Percentiles rank a stretch among this genome's conserved stretches.
phyloP scores from a whole-genome alignment of 495 filamentous ascomycete species.

The Aspergillus affinis region DNA sequence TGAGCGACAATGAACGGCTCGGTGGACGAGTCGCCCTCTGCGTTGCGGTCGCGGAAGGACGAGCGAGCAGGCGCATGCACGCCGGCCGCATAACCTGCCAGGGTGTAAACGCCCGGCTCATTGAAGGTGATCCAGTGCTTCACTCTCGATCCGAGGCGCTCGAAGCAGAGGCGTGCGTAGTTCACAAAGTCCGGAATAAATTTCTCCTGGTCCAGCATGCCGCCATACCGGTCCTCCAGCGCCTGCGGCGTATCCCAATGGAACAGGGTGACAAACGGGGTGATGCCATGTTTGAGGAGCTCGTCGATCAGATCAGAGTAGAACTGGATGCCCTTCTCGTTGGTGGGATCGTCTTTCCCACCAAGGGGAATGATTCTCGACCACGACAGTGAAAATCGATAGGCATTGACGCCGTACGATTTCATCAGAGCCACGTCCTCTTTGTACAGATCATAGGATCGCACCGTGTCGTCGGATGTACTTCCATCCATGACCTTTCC shows the following conservation, averaged over 20 bases:
- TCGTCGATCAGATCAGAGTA: constrained; percentile 47
- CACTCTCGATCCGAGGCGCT: constrained; percentile 43
- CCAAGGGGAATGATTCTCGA: constrained; percentile 62
- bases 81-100: constrained; percentile 50
- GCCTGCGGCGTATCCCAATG: constrained; percentile 51
- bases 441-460: constrained; percentile 66
- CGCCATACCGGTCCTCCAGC: constrained; percentile 47
- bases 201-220: constrained; percentile 43
- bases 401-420: constrained; percentile 59
- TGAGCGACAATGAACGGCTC: constrained; percentile 49
- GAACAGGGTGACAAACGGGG: constrained; percentile 50
- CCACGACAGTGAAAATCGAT: constrained; percentile 74
- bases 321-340: constrained; percentile 44
- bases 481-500: constrained; percentile 68
- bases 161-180: constrained; percentile 48
- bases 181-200: constrained; percentile 46
- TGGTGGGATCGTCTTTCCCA: constrained; percentile 32
- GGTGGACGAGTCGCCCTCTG: constrained; percentile 45
- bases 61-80: constrained; percentile 47
- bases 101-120: constrained; percentile 45
- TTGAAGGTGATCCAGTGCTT: constrained; percentile 55
- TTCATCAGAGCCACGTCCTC: constrained; percentile 75
- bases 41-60: constrained; percentile 43
- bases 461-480: constrained; percentile 65
- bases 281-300: constrained; percentile 42